A percentile compares a stretch with the other conserved stretches of the same genome.
phyloP scores from a whole-genome alignment of 345 rosid species.

The Rhizophora mangle region DNA sequence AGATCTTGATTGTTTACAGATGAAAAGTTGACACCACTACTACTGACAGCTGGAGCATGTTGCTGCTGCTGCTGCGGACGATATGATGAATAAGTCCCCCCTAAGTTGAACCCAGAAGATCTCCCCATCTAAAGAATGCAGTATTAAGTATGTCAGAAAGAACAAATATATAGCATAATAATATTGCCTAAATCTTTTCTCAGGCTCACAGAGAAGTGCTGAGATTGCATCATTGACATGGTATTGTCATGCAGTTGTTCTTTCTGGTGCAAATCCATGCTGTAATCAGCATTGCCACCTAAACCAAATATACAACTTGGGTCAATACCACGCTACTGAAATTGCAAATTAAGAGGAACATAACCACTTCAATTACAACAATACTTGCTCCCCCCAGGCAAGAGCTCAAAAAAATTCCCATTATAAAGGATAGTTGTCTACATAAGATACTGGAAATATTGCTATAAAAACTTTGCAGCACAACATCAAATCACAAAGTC shows the following conservation, averaged over 20 bases:
- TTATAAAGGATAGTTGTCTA: no score
- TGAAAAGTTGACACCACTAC: constrained; percentile 57
- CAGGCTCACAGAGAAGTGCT: constrained; percentile 83
- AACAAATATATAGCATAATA: background rate
- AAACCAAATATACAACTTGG: constrained; percentile 42
- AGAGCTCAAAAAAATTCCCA: no score
- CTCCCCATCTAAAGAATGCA: constrained; percentile 69
- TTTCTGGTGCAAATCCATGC: constrained; percentile 91
- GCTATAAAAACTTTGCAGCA: no score
- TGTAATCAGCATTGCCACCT: constrained; percentile 95
- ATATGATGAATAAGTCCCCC: constrained; percentile 79
- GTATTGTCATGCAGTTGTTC: constrained; percentile 94
- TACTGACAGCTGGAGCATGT: constrained; percentile 73
- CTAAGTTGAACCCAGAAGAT: constrained; percentile 85
- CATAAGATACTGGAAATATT: no score
- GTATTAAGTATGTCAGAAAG: constrained; percentile 13
- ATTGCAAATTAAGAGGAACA: background rate
- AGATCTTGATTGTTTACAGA: constrained; percentile 65
- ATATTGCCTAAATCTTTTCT: constrained; percentile 8
- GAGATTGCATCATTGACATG: constrained; percentile 96
- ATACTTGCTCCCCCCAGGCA: no score
- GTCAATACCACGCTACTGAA: constrained; percentile 25
- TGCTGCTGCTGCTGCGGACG: constrained; percentile 90
- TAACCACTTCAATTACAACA: no score
- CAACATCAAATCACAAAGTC: no score